phyloP scores from a whole-genome alignment of 1,139 yeast species.

The Geotrichum bryndzae region DNA sequence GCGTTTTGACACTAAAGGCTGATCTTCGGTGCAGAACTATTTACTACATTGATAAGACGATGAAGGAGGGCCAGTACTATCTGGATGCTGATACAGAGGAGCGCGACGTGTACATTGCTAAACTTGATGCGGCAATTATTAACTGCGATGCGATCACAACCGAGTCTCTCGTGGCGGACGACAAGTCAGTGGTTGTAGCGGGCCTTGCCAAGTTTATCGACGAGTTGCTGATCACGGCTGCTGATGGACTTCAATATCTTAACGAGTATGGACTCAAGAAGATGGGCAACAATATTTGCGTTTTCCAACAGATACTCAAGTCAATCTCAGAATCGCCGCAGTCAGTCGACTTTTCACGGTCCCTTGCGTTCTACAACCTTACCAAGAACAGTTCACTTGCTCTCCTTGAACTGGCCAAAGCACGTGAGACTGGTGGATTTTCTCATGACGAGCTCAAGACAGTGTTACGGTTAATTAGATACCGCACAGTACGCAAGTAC shows the following conservation, averaged over 20 bases:
- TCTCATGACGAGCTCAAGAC: conserved; percentile 29
- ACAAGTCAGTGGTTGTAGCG: conserved; percentile 32
- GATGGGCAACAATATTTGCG: conserved; percentile 60
- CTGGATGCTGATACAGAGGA: conserved; percentile 51
- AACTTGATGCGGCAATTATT: conserved; percentile 54
- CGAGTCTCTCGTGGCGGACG: conserved; percentile 30
- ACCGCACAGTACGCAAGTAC: conserved; percentile 25
- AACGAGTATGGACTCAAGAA: conserved; percentile 64
- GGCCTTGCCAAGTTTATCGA: conserved; percentile 60
- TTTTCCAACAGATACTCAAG: conserved; percentile 70
- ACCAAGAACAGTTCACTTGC: conserved; percentile 35
- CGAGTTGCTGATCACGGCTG: conserved; percentile 53
- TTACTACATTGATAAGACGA: conserved; percentile 49
- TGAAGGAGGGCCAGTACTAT: conserved; percentile 37
- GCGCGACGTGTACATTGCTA: conserved; percentile 52
- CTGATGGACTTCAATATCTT: conserved; percentile 49
- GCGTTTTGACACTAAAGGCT: conserved; percentile 56
- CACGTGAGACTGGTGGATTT: conserved; percentile 18
- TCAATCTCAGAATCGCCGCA: conserved; percentile 54
- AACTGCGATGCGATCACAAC: conserved; percentile 42
- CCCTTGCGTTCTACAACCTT: conserved; percentile 55
- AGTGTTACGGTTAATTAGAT: conserved; percentile 26
- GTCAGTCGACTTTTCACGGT: conserved; percentile 52
- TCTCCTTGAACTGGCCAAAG: conserved; percentile 25
- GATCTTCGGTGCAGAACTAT: conserved; percentile 61